These are phyloP conservation scores for Psidium friedrichsthalianum DNA, from an alignment of 345 rosid species.

Conservation along the genomic window DNA sequence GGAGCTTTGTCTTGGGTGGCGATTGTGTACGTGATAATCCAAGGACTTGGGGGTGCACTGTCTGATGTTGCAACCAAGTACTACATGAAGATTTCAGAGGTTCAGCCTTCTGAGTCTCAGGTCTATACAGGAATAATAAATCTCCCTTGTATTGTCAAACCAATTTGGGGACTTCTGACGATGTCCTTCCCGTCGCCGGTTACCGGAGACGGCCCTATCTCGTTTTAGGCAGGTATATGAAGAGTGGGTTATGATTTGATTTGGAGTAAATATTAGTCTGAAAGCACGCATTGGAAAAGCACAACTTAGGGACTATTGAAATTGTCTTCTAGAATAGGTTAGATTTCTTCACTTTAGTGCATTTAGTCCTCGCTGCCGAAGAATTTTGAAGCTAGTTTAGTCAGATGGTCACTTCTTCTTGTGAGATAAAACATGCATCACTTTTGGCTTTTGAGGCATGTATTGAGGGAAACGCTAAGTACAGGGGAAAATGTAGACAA, in stretches of 20 bases:
- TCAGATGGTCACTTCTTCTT: background rate
- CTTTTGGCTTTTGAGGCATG: background rate
- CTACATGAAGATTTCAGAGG: constrained; percentile 56
- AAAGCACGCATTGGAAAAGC: background rate
- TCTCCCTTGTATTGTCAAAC: constrained; percentile 61
- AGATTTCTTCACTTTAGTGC: background rate
- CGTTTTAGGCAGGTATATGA: constrained; percentile 36
- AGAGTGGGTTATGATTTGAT: background rate
- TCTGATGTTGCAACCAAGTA: constrained; percentile 43
- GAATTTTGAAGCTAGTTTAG: background rate
- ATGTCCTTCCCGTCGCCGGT: constrained; percentile 41
- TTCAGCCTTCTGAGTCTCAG: constrained; percentile 60
- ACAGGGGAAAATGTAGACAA: background rate
- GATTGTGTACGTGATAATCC: constrained; percentile 49
- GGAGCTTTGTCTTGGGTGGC: constrained; percentile 57
- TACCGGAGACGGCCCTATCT: constrained; percentile 57
- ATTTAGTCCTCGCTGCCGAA: background rate
- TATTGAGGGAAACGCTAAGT: background rate
- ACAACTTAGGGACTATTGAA: background rate
- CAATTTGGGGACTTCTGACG: constrained; percentile 68
- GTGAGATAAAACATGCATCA: background rate
- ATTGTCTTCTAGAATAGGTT: background rate
- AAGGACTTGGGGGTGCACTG: constrained; percentile 50
- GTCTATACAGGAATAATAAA: constrained; percentile 32
- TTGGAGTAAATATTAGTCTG: background rate